Percentiles rank a stretch among this genome's conserved stretches.
Conservation (phyloP, 768 basidiomycete genomes). For the Leucosporidium scottii region DNA sequence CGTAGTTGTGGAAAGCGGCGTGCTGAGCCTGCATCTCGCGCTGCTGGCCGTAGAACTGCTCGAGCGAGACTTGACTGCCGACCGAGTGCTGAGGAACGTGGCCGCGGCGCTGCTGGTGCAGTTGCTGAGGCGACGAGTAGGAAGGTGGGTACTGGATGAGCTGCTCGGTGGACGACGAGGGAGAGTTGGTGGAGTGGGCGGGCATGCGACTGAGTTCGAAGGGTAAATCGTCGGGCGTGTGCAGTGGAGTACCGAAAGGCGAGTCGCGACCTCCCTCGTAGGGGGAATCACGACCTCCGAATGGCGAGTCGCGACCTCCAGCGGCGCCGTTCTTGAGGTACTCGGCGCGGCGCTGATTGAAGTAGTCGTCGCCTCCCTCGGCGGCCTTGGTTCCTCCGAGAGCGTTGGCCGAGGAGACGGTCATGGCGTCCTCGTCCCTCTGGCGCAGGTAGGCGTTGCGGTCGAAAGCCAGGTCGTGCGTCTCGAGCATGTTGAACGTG, state of each 20-base stretch:
- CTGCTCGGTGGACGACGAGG: slow-evolving; percentile 23
- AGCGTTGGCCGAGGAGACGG: slow-evolving; percentile 22
- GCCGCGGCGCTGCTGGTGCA: neutral
- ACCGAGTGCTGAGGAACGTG: neutral
- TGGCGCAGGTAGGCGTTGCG: slow-evolving; percentile 29
- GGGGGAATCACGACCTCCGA: too few relatives aligned
- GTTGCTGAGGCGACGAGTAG: neutral
- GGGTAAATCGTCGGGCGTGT: slow-evolving; percentile 20
- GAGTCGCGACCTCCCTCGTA: too few relatives aligned
- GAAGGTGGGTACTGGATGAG: slow-evolving; percentile 18
- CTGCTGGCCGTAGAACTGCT: neutral
- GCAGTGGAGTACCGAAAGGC: neutral
- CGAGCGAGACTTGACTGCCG: neutral
- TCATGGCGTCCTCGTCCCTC: slow-evolving; percentile 32
- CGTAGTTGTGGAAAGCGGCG: neutral
- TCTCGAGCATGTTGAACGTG: slow-evolving; percentile 25
- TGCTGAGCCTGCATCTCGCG: slow-evolving; percentile 1
- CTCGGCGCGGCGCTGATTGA: slow-evolving; percentile 7
- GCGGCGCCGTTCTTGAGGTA: slow-evolving; percentile 22
- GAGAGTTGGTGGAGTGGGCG: neutral
- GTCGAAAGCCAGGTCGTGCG: slow-evolving; percentile 45
- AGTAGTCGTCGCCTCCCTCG: slow-evolving; percentile 23
- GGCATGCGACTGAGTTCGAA: slow-evolving; percentile 28
- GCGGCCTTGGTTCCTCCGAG: neutral
- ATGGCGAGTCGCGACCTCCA: neutral